Evolutionary conservation across 805 yeast species (phyloP), one percentile per base, ranked within the genome.

Genomic region (Priceomyces carsonii): DNA sequence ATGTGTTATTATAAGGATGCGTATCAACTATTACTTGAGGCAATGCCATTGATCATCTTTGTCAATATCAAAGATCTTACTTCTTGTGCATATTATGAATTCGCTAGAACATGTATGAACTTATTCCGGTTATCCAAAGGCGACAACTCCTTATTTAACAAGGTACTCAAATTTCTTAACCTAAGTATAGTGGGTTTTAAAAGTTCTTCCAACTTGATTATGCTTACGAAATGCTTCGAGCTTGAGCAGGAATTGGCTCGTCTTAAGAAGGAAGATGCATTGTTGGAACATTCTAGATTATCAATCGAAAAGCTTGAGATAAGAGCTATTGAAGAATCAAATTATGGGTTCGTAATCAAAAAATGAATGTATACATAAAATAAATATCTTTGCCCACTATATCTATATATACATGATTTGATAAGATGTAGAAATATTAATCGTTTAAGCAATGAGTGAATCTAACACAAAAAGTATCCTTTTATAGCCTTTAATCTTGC

Each of bases 41-140:
- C 64, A 0, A 63, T 79, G 63, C 75, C 84, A 1, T 55, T 50
- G 15, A 59, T 75, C 5, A 48, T 72, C 5, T 66, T 69, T 32
- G 51, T 69, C 0, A 66, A 64, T 6, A 64, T 67, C 36, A 37
- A 61, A 2, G 70, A 63, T 31, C 31, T 69, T 22, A 59, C 57
- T 4, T 69, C 79, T 0, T 30, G 33, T 10, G 49, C 55, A n/a
- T 61, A 59, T 38, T 61, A 47, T 36, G 66, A 65, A 38, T 47
- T 62, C 28, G 51, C 69, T 2, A 44, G 36, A 20, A 36, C 57
- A 7, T 56, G 57, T 35, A 43, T 38, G 21, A 40, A 36, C 15
- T 32, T 41, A 13, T 36, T 39, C 16, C 25, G 33, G 17, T 23
- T 26, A 19, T 31, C 32, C 6, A 28, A 23, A 24, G 7, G 12